Percentiles rank a stretch among this genome's conserved stretches.
phyloP scores from a whole-genome alignment of 495 filamentous ascomycete species.

The Chlorociboria aeruginascens region DNA sequence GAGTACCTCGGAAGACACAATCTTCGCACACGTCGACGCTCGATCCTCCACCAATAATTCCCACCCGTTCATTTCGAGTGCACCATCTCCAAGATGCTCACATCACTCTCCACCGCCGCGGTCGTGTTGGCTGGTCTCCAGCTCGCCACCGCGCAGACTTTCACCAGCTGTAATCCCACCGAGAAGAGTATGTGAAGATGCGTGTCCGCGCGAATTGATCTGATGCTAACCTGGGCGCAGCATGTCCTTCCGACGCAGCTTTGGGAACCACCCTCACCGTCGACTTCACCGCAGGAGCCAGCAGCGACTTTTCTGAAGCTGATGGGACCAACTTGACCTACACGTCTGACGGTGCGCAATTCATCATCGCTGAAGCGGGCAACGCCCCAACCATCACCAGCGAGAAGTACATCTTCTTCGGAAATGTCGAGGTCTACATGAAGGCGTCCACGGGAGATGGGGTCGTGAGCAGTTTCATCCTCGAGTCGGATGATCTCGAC shows the following conservation, averaged over 20 bases:
- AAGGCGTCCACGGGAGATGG: slow-evolving; percentile 59
- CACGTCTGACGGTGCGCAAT: slow-evolving; percentile 11
- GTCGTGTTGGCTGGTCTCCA: slow-evolving; percentile 5
- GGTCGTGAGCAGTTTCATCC: slow-evolving; percentile 72
- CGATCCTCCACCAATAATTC: background rate
- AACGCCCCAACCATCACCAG: slow-evolving; percentile 61
- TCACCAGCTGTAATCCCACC: slow-evolving; percentile 18
- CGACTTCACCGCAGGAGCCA: slow-evolving; percentile 19
- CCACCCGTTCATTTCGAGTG: background rate
- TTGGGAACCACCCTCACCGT: slow-evolving; percentile 15
- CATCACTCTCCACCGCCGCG: slow-evolving; percentile 7
- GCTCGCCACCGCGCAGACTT: slow-evolving; percentile 17
- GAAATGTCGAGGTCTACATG: slow-evolving; percentile 58
- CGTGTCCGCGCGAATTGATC: background rate
- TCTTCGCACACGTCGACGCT: background rate
- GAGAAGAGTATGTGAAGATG: slow-evolving; percentile 15
- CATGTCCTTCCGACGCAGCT: slow-evolving; percentile 17
- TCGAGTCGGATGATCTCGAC: slow-evolving; percentile 84
- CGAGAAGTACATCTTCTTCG: slow-evolving; percentile 73
- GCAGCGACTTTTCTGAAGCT: slow-evolving; percentile 1
- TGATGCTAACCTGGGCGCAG: slow-evolving; percentile 6
- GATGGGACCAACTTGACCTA: slow-evolving; percentile 17
- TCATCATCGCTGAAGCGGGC: slow-evolving; percentile 23
- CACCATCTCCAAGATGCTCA: background rate
- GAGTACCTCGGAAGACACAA: too few relatives aligned